Conservation (phyloP, 2,329 filamentous ascomycete genomes). For the Venturia aucupariae region DNA sequence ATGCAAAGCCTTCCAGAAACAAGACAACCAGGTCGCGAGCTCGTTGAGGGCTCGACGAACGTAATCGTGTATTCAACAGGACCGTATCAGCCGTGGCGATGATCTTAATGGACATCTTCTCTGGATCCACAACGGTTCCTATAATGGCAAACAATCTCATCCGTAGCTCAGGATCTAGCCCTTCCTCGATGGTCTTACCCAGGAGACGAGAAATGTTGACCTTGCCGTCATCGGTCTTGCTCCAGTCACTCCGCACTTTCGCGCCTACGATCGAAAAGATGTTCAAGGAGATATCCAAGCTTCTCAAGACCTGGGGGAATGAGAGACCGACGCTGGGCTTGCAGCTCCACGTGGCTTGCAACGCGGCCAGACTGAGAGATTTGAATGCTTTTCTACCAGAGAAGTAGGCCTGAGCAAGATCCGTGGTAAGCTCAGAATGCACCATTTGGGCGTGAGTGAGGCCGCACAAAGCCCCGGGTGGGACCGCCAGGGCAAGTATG, state of each 20-base stretch:
- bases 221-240: not conserved
- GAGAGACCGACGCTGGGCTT: not conserved
- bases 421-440: not conserved
- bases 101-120: not conserved
- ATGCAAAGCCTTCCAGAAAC: not conserved
- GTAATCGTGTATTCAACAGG: not conserved
- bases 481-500: slow-evolving; percentile 18
- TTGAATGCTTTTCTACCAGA: slow-evolving; percentile 16
- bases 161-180: slow-evolving; percentile 2
- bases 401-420: slow-evolving; percentile 23
- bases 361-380: slow-evolving; percentile 6
- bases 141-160: not conserved
- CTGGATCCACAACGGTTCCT: not conserved
- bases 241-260: not conserved
- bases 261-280: not conserved
- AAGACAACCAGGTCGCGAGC: not conserved
- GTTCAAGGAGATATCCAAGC: not conserved
- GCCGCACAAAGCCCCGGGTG: slow-evolving; percentile 19
- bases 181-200: not conserved
- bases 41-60: not conserved
- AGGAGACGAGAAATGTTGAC: not conserved
- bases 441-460: not conserved
- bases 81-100: slow-evolving; percentile 1
- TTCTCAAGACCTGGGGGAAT: not conserved
- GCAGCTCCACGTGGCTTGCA: slow-evolving; percentile 7